These are phyloP conservation scores for Haplosporangium gracile DNA, from an alignment of 192 early-diverging fungal genomes.

Conservation along the genomic window DNA sequence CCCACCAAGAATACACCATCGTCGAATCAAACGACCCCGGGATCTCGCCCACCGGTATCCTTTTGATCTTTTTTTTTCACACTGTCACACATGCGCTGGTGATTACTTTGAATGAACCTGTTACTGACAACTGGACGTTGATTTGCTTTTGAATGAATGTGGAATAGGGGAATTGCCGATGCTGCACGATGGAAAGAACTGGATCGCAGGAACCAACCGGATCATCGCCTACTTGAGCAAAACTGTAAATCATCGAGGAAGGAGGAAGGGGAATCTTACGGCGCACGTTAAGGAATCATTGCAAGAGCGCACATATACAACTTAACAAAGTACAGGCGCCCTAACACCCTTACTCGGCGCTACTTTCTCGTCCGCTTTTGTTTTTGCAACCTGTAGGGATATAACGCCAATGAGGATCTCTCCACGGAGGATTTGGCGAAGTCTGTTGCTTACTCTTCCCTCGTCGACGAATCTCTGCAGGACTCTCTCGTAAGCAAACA, in stretches of 20 bases:
- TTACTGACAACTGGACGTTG: too few relatives aligned
- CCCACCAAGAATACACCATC: slow-evolving; percentile 66
- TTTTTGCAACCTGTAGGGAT: slow-evolving; percentile 29
- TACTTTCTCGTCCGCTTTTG: slow-evolving; percentile 14
- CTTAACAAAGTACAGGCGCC: not conserved
- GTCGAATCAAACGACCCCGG: slow-evolving; percentile 71
- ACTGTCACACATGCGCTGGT: too few relatives aligned
- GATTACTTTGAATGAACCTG: not conserved
- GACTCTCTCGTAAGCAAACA: slow-evolving; percentile 73
- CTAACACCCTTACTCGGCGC: not conserved
- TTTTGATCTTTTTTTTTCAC: not conserved
- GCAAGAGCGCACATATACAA: slow-evolving; percentile 14
- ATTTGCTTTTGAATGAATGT: not conserved
- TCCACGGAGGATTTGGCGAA: slow-evolving; percentile 59
- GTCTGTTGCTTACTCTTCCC: slow-evolving; percentile 69
- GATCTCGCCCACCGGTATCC: slow-evolving; percentile 75
- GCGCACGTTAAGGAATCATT: not conserved
- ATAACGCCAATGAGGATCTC: slow-evolving; percentile 58
- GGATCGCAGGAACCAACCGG: slow-evolving; percentile 66
- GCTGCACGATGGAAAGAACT: slow-evolving; percentile 68
- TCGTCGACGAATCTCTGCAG: slow-evolving; percentile 83
- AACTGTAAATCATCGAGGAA: slow-evolving; percentile 24
- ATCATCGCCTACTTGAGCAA: slow-evolving; percentile 63
- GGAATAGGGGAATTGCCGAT: slow-evolving; percentile 78
- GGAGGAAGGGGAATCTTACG: not conserved